Conservation (phyloP, 306 rosid species). For the Quercus robur region DNA sequence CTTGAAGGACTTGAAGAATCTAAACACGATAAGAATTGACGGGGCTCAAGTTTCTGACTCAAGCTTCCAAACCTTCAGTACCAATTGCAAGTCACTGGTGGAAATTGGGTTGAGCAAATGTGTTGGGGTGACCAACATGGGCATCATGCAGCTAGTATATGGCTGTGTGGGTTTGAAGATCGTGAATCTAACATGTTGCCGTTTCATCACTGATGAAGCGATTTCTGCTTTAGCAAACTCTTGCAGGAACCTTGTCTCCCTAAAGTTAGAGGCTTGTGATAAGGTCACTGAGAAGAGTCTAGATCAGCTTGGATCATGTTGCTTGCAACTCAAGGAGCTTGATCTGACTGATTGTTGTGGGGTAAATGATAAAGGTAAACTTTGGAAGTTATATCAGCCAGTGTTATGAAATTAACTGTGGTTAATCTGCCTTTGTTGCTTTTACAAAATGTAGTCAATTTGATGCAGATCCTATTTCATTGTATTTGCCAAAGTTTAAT, state of each 20-base stretch:
- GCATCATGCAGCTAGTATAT: conserved; percentile 43
- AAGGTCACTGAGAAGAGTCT: conserved; percentile 51
- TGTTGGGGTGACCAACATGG: conserved; percentile 49
- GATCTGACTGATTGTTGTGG: conserved; percentile 73
- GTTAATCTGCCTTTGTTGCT: background rate
- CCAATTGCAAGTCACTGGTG: conserved; percentile 47
- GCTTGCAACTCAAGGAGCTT: conserved; percentile 52
- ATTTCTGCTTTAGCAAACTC: conserved; percentile 44
- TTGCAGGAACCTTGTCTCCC: conserved; percentile 48
- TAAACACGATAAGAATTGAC: conserved; percentile 43
- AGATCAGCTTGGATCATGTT: conserved; percentile 43
- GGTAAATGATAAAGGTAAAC: conserved; percentile 47
- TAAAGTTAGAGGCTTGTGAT: conserved; percentile 64
- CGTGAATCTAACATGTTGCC: conserved; percentile 65
- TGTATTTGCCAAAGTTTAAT: background rate
- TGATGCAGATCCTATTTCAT: background rate
- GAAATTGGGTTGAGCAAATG: conserved; percentile 77
- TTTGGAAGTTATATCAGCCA: background rate
- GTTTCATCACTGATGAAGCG: conserved; percentile 44
- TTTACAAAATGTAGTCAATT: background rate
- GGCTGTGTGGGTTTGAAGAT: conserved; percentile 52
- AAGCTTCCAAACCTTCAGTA: conserved; percentile 38
- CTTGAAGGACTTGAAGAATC: conserved; percentile 46
- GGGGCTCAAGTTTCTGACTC: conserved; percentile 52
- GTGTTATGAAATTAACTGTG: background rate